Conservation (phyloP, 495 filamentous ascomycete species). For the Cercophora scortea region DNA sequence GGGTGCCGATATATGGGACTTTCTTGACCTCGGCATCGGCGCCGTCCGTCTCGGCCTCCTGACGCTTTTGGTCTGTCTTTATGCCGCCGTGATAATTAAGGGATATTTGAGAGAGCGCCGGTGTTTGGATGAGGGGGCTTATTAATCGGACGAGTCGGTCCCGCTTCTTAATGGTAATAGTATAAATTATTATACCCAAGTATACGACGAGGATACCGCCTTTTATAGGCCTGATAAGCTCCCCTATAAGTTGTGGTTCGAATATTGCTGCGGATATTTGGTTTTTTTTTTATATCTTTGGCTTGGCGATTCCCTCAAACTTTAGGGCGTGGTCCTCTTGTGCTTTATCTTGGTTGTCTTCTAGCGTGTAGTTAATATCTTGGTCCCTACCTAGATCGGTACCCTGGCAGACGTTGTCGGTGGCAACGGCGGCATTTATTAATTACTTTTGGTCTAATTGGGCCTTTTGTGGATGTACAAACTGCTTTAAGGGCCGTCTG, state of each 20-base stretch:
- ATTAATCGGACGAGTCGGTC: constrained; percentile 45
- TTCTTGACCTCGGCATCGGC: constrained; percentile 41
- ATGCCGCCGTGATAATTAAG: constrained; percentile 20
- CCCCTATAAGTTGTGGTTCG: constrained; percentile 36
- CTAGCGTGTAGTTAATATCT: constrained; percentile 67
- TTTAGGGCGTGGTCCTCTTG: constrained; percentile 64
- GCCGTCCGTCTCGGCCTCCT: constrained; percentile 32
- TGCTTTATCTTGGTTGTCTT: constrained; percentile 66
- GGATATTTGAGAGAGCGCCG: constrained; percentile 23
- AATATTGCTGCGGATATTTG: constrained; percentile 76
- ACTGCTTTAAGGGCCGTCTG: constrained; percentile 75
- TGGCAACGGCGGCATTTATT: constrained; percentile 28
- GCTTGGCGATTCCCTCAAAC: constrained; percentile 62
- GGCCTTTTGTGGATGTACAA: constrained; percentile 70
- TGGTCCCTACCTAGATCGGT: constrained; percentile 69
- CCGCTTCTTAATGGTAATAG: constrained; percentile 32
- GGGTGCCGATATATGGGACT: constrained; percentile 35
- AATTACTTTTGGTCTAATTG: constrained; percentile 36
- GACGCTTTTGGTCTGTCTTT: constrained; percentile 33
- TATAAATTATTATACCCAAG: constrained; percentile 23
- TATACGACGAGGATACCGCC: constrained; percentile 34
- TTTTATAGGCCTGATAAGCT: constrained; percentile 46
- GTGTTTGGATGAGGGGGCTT: constrained; percentile 30
- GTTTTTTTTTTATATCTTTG: constrained; percentile 87
- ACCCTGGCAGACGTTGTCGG: constrained; percentile 60